phyloP scores from a whole-genome alignment of 2,329 filamentous ascomycete genomes.

The Pseudogymnoascus sp. region DNA sequence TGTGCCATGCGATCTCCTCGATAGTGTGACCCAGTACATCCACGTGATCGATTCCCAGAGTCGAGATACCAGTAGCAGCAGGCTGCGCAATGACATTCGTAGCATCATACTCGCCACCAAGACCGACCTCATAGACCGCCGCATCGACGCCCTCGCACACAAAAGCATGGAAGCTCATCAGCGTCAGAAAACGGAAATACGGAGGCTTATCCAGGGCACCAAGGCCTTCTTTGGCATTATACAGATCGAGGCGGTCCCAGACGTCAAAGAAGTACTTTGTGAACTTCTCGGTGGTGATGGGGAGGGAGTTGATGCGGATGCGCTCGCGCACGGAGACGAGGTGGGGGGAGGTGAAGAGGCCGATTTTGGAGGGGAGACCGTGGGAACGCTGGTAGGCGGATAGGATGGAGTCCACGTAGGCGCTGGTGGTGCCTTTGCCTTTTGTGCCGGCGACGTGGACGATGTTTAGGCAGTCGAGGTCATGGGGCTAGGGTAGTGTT shows the following conservation, averaged over 20 bases:
- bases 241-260: constrained; percentile 49
- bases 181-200: constrained; percentile 54
- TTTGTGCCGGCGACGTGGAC: constrained; percentile 90
- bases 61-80: constrained; percentile 52
- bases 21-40: constrained; percentile 53
- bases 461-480: constrained; percentile 19
- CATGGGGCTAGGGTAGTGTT: not conserved
- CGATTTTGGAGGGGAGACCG: constrained; percentile 39
- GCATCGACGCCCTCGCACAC: constrained; percentile 53
- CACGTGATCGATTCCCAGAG: constrained; percentile 63
- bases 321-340: constrained; percentile 76
- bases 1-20: constrained; percentile 65
- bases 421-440: constrained; percentile 83
- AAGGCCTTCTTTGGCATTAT: not conserved
- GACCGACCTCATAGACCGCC: constrained; percentile 58
- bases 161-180: constrained; percentile 62
- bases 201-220: constrained; percentile 36
- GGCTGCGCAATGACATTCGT: constrained; percentile 58
- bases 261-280: constrained; percentile 74
- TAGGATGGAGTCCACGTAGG: constrained; percentile 76
- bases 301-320: constrained; percentile 69
- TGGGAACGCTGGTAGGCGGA: constrained; percentile 41
- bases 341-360: constrained; percentile 81
- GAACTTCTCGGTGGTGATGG: constrained; percentile 61
- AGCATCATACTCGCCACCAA: constrained; percentile 61